Evolutionary conservation across 345 rosid species (phyloP), one percentile per base, ranked within the genome.

Genomic region (Populus alba): DNA sequence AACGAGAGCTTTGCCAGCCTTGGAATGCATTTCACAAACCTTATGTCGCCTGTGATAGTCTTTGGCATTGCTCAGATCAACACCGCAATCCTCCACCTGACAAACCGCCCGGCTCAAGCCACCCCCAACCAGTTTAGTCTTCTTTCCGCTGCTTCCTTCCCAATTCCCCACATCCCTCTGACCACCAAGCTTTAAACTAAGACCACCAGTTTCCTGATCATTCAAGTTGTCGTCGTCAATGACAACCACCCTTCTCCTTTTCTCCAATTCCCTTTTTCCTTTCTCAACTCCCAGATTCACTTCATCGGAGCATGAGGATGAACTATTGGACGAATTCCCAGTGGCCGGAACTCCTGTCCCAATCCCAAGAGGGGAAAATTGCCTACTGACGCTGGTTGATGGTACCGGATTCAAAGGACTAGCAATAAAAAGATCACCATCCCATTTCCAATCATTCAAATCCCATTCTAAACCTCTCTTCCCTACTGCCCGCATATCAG

Each of bases 361-460:
- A 15, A 84, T 67, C 0, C 75, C 86, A 17, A 86, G 31, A 7
- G 97, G 98, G 81, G 89, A 86, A 79, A 91, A 81, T 74, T 90
- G 91, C 81, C 82, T 89, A 12, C 90, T 86, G 39, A 66, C 78
- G 18, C 74, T 77, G 78, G 87, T 79, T 22, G 85, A 74, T 37
- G 84, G 79, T 35, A 68, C 87, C 53, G 91, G 88, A 81, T 90
- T 92, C 84, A 87, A 70, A 2, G 85, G 92, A 22, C 89, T 90
- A 43, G 98, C 99, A 2, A 92, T 79, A 74, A 97, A 97, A 77
- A 97, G 92, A 89, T 97, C 95, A 25, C 98, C 97, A 78, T 97
- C 98, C 99, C 99, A 97, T 85, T 91, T 92, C 97, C 98, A 97
- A 76, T 91, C 97, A 85, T 92, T 94, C 88, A 90, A 84, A 85